Evolutionary conservation across 768 basidiomycete genomes (phyloP), one percentile per base, ranked within the genome.

Genomic region (Candolleomyces eurysporus): DNA sequence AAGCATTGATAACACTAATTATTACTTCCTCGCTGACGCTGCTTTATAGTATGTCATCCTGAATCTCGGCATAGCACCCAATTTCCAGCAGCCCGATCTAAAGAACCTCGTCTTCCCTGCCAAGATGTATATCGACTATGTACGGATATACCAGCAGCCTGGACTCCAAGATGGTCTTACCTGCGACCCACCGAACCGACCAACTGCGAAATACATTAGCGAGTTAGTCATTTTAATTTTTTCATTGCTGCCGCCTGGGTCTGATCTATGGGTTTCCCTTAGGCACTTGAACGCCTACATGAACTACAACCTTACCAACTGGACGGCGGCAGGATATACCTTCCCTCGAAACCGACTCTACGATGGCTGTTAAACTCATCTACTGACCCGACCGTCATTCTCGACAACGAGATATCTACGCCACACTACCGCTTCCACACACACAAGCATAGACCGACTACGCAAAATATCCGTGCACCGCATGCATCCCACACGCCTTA

Each of bases 291-390:
- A 68, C 42, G 81, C 89, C 56, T 96, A 95, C 69, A 79, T 74
- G 58, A 87, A 97, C 70, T 79, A 93, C 19, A 95, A 96, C 69
- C 73, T 92, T 48, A 96, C 95, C 31, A 91, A 89, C 51, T 96
- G 95, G 94, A 79, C 76, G 2, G 80, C 84, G 65, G 93, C 88
- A 1, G 91, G 90, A 46, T 84, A 90, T 68, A 75, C 75, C 0
- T 91, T 90, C 75, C 95, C 95, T 17, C 77, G 85, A 45, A 96
- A 94, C 63, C 75, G 74, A 19, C 65, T 75, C 8, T 77, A 77
- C 60, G 71, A 80, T 56, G 79, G 79, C 32, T 82, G 81, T 66
- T 78, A 69, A 70, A 58, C 45, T 66, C 40, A 16, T 54, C 43
- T 13, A 26, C 17, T n/a, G 39, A 26, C 54, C 49, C 17, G n/a